Evolutionary conservation across 2,329 filamentous ascomycete species (phyloP).

Genomic region (Purpureocillium takamizusanense): DNA sequence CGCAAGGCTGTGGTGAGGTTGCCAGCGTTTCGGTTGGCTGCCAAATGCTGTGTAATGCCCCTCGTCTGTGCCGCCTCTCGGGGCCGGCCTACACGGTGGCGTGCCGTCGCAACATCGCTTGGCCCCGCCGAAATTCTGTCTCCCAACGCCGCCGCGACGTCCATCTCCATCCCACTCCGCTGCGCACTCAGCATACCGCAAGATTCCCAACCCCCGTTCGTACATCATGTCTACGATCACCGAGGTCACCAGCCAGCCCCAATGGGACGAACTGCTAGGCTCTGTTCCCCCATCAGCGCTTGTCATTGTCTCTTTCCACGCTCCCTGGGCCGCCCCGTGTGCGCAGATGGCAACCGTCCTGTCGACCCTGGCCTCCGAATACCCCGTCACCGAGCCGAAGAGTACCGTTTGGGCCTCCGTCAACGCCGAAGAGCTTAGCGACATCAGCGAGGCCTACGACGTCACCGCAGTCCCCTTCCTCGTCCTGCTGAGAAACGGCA

Average conservation of each 20-base stretch:
- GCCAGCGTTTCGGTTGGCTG: no score
- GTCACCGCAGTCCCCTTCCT: slow-evolving; percentile 92
- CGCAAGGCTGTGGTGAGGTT: slow-evolving; percentile 9
- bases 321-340: slow-evolving; percentile 93
- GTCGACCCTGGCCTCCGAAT: slow-evolving; percentile 75
- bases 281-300: slow-evolving; percentile 62
- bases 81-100: background rate
- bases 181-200: background rate
- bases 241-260: slow-evolving; percentile 64
- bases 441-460: slow-evolving; percentile 86
- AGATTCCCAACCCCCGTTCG: slow-evolving; percentile 2
- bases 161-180: slow-evolving; percentile 2
- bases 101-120: background rate
- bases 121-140: slow-evolving; percentile 9
- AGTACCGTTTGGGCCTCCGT: slow-evolving; percentile 77
- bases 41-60: no score
- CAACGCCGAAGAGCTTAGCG: slow-evolving; percentile 89
- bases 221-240: slow-evolving; percentile 64
- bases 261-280: slow-evolving; percentile 62
- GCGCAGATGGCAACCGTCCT: slow-evolving; percentile 88
- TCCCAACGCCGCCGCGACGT: slow-evolving; percentile 1
- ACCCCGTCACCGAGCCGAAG: slow-evolving; percentile 57
- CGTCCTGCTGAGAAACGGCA: slow-evolving; percentile 66
- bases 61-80: slow-evolving; percentile 3
- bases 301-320: slow-evolving; percentile 86